Evolutionary conservation across 2,329 filamentous ascomycete species (phyloP).

Genomic region (Escovopsis sp.): DNA sequence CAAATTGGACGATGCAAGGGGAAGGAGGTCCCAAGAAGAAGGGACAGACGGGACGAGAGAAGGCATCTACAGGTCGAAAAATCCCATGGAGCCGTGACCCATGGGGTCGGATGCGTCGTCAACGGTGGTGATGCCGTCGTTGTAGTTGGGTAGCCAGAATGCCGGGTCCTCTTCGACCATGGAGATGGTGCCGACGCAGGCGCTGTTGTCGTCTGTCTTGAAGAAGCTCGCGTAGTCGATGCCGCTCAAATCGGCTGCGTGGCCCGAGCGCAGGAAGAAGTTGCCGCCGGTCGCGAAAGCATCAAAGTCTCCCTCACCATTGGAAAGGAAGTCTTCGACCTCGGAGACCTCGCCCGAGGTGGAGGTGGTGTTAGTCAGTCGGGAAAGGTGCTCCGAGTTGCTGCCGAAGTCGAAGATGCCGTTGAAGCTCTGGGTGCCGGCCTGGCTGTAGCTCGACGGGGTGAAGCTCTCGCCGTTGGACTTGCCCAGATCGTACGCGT

Average conservation of each 20-base stretch:
- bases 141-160: constrained; percentile 34
- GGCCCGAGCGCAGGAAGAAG: constrained; percentile 28
- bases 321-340: constrained; percentile 41
- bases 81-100: constrained; percentile 15
- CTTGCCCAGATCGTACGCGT: constrained; percentile 30
- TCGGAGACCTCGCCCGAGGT: constrained; percentile 55
- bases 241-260: constrained; percentile 27
- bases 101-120: constrained; percentile 22
- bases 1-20: too few relatives aligned
- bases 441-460: constrained; percentile 39
- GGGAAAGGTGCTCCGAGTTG: constrained; percentile 37
- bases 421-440: constrained; percentile 33
- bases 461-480: constrained; percentile 33
- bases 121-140: constrained; percentile 20
- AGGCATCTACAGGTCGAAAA: constrained; percentile 21
- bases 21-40: not conserved
- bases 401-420: constrained; percentile 34
- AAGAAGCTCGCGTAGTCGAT: constrained; percentile 43
- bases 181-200: constrained; percentile 27
- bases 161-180: constrained; percentile 36
- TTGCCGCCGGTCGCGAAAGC: constrained; percentile 32
- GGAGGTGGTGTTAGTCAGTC: constrained; percentile 40
- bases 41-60: not conserved
- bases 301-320: constrained; percentile 32
- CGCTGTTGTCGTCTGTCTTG: constrained; percentile 27